Conservation (phyloP, 208 protist species). For the Lotmaria passim region DNA sequence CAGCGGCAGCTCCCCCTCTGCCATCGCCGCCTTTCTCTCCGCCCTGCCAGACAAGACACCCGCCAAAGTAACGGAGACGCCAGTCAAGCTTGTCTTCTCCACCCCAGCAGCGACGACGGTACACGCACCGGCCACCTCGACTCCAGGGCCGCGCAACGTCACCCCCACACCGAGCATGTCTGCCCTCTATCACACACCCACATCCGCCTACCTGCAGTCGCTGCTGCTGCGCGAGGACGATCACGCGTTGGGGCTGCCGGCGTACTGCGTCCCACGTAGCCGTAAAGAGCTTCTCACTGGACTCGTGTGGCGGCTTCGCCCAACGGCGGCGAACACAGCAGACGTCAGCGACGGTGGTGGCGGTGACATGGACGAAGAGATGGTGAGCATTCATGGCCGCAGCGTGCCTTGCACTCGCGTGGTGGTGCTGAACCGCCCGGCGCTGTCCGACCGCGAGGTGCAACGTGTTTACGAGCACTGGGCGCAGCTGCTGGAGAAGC, state of each 20-base stretch:
- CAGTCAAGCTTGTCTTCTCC: not conserved
- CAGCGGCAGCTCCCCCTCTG: conserved; percentile 2
- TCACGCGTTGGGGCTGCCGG: conserved; percentile 21
- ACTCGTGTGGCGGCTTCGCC: conserved; percentile 18
- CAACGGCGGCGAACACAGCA: not conserved
- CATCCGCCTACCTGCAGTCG: conserved; percentile 27
- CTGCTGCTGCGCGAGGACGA: conserved; percentile 26
- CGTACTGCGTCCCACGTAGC: conserved; percentile 27
- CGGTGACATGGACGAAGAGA: not conserved
- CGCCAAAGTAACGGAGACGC: not conserved
- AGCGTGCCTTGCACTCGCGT: conserved; percentile 9
- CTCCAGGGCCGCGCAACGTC: not conserved
- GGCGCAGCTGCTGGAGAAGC: conserved; percentile 15
- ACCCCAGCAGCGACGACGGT: not conserved
- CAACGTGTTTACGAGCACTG: conserved; percentile 23
- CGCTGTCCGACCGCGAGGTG: conserved; percentile 13
- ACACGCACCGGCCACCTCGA: not conserved
- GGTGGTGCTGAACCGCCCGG: conserved; percentile 15
- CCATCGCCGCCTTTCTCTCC: not conserved
- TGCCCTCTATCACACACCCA: conserved; percentile 29
- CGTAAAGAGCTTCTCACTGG: conserved; percentile 26
- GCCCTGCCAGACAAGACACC: not conserved
- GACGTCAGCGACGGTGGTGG: not conserved
- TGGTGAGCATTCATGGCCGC: not conserved
- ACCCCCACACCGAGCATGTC: conserved; percentile 2